Conservation (phyloP, 495 filamentous ascomycete genomes). For the Barbatosphaeria neglecta region DNA sequence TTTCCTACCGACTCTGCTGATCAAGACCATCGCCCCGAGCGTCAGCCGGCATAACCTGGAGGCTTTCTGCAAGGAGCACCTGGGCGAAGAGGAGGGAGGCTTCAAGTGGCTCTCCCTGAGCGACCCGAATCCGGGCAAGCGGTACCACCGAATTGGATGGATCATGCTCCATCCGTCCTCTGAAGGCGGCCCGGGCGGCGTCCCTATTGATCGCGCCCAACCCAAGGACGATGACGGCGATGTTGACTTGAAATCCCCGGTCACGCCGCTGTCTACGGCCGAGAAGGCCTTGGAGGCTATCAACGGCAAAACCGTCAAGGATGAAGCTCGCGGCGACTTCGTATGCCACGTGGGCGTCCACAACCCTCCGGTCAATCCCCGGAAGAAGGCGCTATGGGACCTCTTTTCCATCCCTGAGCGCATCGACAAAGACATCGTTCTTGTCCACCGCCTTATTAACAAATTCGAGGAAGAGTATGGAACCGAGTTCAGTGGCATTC, state of each 20-base stretch:
- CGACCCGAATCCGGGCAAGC: conserved; percentile 92
- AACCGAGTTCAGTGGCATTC: conserved; percentile 53
- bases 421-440: conserved; percentile 70
- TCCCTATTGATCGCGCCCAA: conserved; percentile 54
- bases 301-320: conserved; percentile 93
- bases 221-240: conserved; percentile 43
- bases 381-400: conserved; percentile 97
- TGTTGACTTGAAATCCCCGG: conserved; percentile 18
- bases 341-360: conserved; percentile 95
- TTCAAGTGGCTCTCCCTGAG: conserved; percentile 88
- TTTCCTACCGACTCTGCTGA: conserved; percentile 79
- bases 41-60: conserved; percentile 92
- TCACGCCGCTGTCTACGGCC: conserved; percentile 42
- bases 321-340: conserved; percentile 86
- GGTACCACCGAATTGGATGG: conserved; percentile 97
- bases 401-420: conserved; percentile 84
- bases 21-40: conserved; percentile 96
- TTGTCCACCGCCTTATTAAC: conserved; percentile 61
- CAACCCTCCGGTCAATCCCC: conserved; percentile 67
- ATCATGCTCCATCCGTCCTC: conserved; percentile 79
- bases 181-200: conserved; percentile 32
- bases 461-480: conserved; percentile 78
- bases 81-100: conserved; percentile 74
- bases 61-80: conserved; percentile 80
- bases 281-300: conserved; percentile 83